phyloP scores from a whole-genome alignment of 2,329 filamentous ascomycete genomes.

The Fusarium decemcellulare region DNA sequence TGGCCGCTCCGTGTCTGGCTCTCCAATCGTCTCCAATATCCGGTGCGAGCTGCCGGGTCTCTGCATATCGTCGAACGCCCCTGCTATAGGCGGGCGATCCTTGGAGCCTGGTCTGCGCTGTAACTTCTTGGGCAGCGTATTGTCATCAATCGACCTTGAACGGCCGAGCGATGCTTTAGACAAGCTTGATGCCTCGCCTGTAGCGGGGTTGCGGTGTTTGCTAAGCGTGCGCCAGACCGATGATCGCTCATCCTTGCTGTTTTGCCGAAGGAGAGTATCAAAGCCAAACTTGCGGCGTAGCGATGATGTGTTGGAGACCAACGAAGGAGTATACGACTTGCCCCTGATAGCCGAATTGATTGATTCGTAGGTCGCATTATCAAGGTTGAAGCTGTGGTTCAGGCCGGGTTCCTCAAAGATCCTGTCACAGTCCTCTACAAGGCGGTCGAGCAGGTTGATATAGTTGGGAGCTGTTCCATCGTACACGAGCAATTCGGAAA shows the following conservation, averaged over 20 bases:
- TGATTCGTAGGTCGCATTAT: constrained; percentile 68
- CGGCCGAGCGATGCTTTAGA: constrained; percentile 77
- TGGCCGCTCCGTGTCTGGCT: constrained; percentile 63
- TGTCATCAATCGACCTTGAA: constrained; percentile 82
- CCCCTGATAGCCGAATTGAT: constrained; percentile 68
- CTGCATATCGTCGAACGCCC: constrained; percentile 72
- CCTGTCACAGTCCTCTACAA: constrained; percentile 90
- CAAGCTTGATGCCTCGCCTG: constrained; percentile 73
- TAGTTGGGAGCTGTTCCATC: constrained; percentile 85
- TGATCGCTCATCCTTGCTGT: constrained; percentile 81
- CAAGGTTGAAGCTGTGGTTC: constrained; percentile 56
- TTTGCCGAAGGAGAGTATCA: constrained; percentile 81
- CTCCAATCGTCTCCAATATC: constrained; percentile 71
- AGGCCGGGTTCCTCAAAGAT: constrained; percentile 80
- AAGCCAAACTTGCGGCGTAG: constrained; percentile 88
- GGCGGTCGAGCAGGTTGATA: constrained; percentile 88
- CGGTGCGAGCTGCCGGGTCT: constrained; percentile 72
- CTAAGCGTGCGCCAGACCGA: constrained; percentile 92
- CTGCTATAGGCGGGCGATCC: constrained; percentile 72
- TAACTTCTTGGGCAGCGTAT: constrained; percentile 61
- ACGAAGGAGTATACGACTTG: constrained; percentile 78
- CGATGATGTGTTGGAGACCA: constrained; percentile 90
- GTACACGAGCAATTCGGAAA: constrained; percentile 87
- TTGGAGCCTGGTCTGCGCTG: constrained; percentile 67
- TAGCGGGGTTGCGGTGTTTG: constrained; percentile 78